Evolutionary conservation across 2,329 filamentous ascomycete genomes (phyloP), one percentile per base, ranked within the genome.

Genomic region (Proliferodiscus dingleyae): DNA sequence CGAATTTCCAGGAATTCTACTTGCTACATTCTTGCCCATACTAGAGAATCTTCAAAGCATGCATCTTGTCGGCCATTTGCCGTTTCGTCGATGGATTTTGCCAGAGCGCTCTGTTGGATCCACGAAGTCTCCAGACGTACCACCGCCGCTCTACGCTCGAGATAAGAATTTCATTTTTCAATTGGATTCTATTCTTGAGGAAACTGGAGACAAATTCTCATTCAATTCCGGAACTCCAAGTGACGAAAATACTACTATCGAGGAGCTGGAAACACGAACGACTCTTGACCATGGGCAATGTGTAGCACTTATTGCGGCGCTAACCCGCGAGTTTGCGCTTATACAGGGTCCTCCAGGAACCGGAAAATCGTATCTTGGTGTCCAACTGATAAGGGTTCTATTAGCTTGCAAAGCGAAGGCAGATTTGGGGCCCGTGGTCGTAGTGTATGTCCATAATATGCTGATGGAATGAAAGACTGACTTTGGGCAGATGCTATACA

Each of bases 241-340:
- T 4, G 43, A 51, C 39, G 47, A 55, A 41, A 29, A 38, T 7
- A 39, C 37, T 19, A 44, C 41, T n/a, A 30, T 64, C 29, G 45
- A 52, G 30, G 16, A 41, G 23, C 28, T 58, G 19, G 49, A 55
- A 23, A 28, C 22, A 37, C 41, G 34, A 19, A 57, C 55, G 16
- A 26, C 30, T n/a, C 53, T 57, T 28, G 53, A 59, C 36, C 48
- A 39, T 38, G 53, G 55, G 16, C 52, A 58, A 24, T 53, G 55
- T 38, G 21, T 86, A 58, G 77, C 71, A 13, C 28, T 58, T 11
- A 43, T 58, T 2, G 43, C 52, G 6, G 54, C 54, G 4, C 32
- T 58, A 43, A 66, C 40, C 13, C 39, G 66, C 83, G 18, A 73
- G 26, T 83, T 53, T 72, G 74, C 49, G 68, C 72, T 0, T 54